Percentiles rank a stretch among this genome's conserved stretches.
Conservation (phyloP, 805 yeast species). For the Metschnikowia colocasiae region DNA sequence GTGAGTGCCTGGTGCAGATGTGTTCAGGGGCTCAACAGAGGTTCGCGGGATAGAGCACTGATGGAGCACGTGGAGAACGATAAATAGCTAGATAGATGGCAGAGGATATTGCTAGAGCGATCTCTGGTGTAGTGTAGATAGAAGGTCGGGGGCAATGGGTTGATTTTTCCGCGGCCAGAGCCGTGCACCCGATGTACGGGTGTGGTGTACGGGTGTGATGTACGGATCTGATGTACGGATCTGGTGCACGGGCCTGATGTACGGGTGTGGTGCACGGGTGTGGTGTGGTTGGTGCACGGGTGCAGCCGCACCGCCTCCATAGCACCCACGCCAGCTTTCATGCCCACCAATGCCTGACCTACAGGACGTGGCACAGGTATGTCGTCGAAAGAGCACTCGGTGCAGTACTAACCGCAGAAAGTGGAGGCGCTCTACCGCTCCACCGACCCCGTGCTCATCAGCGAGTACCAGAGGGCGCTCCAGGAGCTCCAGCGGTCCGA, state of each 20-base stretch:
- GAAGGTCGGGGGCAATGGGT: neutral
- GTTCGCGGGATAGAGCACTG: too few relatives aligned
- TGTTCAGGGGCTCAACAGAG: too few relatives aligned
- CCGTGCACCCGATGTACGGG: constrained; percentile 1
- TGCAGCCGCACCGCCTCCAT: too few relatives aligned
- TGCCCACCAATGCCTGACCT: neutral
- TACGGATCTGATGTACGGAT: too few relatives aligned
- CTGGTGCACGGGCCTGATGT: neutral
- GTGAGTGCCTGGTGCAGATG: too few relatives aligned
- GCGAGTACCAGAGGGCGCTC: constrained; percentile 48
- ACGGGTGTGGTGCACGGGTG: too few relatives aligned
- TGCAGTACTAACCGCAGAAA: constrained; percentile 18
- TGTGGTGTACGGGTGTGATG: too few relatives aligned
- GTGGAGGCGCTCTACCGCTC: constrained; percentile 46
- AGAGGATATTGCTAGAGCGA: neutral
- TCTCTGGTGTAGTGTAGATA: too few relatives aligned
- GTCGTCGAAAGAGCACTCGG: neutral
- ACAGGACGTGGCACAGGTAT: constrained; percentile 9
- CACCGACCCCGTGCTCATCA: constrained; percentile 35
- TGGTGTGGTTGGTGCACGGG: neutral
- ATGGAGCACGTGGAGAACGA: too few relatives aligned
- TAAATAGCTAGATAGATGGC: neutral
- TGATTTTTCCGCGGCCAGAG: neutral
- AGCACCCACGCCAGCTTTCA: neutral
- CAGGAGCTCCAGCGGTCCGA: constrained; percentile 57